Conservation (phyloP, 2,329 filamentous ascomycete species). For the Cercospora nicotianae region DNA sequence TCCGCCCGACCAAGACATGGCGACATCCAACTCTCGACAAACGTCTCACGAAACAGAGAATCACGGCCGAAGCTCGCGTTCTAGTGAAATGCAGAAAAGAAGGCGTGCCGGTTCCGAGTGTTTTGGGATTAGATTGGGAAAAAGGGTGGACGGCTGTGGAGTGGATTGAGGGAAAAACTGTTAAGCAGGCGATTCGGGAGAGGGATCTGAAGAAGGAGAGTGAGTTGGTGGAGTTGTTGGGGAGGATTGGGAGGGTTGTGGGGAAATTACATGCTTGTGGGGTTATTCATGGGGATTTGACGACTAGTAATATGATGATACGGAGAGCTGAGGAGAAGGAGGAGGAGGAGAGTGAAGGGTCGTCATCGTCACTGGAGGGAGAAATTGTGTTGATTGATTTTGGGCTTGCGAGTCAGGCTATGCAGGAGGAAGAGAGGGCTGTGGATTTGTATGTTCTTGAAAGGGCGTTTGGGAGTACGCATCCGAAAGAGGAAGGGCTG, state of each 20-base stretch:
- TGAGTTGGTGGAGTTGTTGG: constrained; percentile 35
- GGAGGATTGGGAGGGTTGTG: constrained; percentile 38
- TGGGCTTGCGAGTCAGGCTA: constrained; percentile 77
- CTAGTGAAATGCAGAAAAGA: constrained; percentile 75
- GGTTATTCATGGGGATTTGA: constrained; percentile 91
- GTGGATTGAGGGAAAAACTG: constrained; percentile 73
- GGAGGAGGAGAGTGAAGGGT: constrained; percentile 32
- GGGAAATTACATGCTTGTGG: constrained; percentile 72
- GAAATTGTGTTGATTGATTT: constrained; percentile 93
- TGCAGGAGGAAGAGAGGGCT: constrained; percentile 86
- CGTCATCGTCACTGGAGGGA: constrained; percentile 53
- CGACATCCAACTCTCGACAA: constrained; percentile 86
- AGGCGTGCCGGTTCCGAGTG: constrained; percentile 76
- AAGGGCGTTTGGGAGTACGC: constrained; percentile 89
- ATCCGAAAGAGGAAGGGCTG: constrained; percentile 80
- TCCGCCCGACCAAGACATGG: constrained; percentile 88
- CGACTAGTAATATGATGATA: constrained; percentile 95
- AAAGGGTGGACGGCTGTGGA: constrained; percentile 75
- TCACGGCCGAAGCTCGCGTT: constrained; percentile 85
- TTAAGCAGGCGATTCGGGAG: constrained; percentile 63
- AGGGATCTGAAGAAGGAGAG: constrained; percentile 30
- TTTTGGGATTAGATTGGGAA: constrained; percentile 69
- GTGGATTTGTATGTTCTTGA: constrained; percentile 97
- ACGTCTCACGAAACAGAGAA: constrained; percentile 80
- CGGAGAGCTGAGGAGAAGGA: constrained; percentile 38